Base-by-base conservation (phyloP, 192 early-diverging fungal species). In the Lunasporangiospora selenospora region DNA sequence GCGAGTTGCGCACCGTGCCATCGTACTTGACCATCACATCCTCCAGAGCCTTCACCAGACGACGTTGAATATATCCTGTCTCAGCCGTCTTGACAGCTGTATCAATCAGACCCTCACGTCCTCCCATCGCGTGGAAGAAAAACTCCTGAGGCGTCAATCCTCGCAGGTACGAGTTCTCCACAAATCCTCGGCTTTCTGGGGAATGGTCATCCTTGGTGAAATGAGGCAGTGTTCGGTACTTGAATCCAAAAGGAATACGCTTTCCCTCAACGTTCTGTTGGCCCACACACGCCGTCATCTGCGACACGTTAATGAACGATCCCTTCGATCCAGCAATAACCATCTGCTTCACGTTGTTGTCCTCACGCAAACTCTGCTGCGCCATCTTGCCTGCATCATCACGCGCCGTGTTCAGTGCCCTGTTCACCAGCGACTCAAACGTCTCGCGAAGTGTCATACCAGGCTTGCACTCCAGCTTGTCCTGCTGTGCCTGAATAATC, bases 41-140 rank as follows among this genome's bases (percentile, higher is more conserved):
- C 77, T 99, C 97, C 61, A 99, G 76, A 15, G 96, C 94, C 82
- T 99, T 99, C 51, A 99, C 90, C 56, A 99, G 79, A 80, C 97
- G 93, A 67, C 97, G 95, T 79, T 99, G 97, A 53, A 99, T 97
- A 76, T 99, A 99, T 26, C 97, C 97, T 2, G 97, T 97, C 75
- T 98, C 96, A n/a, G 97, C 96, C 16, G 96, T 95, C 81, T 99
- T 98, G 58, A 99, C 96, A 66, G 97, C 97, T 24, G 97, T 99
- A 81, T 99, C 97, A 69, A 97, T 98, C 77, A 99, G 80, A 81
- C 97, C 97, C 87, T 99, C 97, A 83, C 97, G 94, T 67, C 97
- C 97, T 83, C 95, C 96, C 96, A 98, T 98, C 19, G 96, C 95
- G 77, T 99, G 97, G 89, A 99, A 99, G 73, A 93, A 99, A 81